Conservation (phyloP, 2,329 filamentous ascomycete genomes). For the Kalaharituber pfeilii region DNA sequence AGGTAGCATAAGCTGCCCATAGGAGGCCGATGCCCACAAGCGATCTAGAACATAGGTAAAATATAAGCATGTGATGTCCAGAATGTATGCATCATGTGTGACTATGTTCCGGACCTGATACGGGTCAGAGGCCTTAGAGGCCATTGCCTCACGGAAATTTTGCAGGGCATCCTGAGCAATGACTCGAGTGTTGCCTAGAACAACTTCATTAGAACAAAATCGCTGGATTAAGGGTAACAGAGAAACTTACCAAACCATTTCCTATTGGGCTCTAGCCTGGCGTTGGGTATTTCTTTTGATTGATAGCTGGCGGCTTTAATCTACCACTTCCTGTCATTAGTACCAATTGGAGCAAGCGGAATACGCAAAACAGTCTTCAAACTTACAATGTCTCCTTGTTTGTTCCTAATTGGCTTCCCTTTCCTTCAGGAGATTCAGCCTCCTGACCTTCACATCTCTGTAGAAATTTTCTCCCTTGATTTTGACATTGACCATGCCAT, state of each 20-base stretch:
- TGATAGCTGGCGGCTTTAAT: constrained; percentile 71
- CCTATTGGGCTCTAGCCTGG: constrained; percentile 83
- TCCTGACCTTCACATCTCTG: constrained; percentile 57
- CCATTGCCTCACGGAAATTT: constrained; percentile 80
- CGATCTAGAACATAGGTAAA: too few relatives aligned
- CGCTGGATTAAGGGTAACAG: neutral
- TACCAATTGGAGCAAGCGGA: neutral
- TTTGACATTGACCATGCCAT: constrained; percentile 83
- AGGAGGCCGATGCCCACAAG: too few relatives aligned
- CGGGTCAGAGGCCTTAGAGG: constrained; percentile 73
- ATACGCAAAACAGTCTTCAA: neutral
- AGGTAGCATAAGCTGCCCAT: too few relatives aligned
- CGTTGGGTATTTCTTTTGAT: constrained; percentile 61
- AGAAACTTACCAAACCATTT: constrained; percentile 59
- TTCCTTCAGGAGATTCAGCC: constrained; percentile 77
- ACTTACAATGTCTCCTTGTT: constrained; percentile 51
- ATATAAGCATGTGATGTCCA: too few relatives aligned
- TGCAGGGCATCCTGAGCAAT: constrained; percentile 78
- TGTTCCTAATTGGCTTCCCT: constrained; percentile 65
- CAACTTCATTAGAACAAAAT: constrained; percentile 2
- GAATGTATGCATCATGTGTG: too few relatives aligned
- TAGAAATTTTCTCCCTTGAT: constrained; percentile 98
- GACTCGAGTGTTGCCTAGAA: constrained; percentile 58
- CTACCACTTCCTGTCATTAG: neutral
- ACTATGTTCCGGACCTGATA: constrained; percentile 83